phyloP scores from a whole-genome alignment of 2,329 filamentous ascomycete genomes.

The Aspergillus piperis region DNA sequence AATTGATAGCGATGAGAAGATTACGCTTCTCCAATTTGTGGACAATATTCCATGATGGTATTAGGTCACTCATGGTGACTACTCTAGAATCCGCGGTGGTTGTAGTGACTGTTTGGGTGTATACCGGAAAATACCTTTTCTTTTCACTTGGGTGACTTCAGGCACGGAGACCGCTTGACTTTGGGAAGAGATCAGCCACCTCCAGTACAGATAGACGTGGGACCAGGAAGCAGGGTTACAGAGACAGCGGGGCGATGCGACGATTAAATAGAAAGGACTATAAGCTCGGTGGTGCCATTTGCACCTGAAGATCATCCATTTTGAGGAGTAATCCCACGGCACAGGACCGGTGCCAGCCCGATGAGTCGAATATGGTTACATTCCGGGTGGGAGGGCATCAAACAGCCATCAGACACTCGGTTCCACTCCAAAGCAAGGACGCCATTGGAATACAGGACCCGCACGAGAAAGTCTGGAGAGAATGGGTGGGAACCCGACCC shows the following conservation, averaged over 20 bases:
- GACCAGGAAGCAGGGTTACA: background rate
- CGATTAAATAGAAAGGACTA: background rate
- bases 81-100: background rate
- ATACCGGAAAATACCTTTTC: background rate
- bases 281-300: background rate
- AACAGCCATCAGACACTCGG: background rate
- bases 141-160: background rate
- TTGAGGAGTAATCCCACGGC: slow-evolving; percentile 1
- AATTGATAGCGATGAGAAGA: slow-evolving; percentile 64
- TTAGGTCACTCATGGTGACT: slow-evolving; percentile 40
- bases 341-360: slow-evolving; percentile 1
- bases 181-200: background rate
- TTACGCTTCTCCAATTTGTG: slow-evolving; percentile 57
- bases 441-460: background rate
- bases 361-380: slow-evolving; percentile 24
- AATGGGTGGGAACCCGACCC: background rate
- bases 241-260: background rate
- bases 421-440: background rate
- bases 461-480: slow-evolving; percentile 4
- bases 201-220: background rate
- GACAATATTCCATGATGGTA: slow-evolving; percentile 51
- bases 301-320: slow-evolving; percentile 9
- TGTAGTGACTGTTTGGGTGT: background rate
- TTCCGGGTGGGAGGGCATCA: slow-evolving; percentile 20
- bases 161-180: background rate